These are phyloP conservation scores for Sporothrix inflata DNA, from an alignment of 2,329 filamentous ascomycete species.

Conservation along the genomic window DNA sequence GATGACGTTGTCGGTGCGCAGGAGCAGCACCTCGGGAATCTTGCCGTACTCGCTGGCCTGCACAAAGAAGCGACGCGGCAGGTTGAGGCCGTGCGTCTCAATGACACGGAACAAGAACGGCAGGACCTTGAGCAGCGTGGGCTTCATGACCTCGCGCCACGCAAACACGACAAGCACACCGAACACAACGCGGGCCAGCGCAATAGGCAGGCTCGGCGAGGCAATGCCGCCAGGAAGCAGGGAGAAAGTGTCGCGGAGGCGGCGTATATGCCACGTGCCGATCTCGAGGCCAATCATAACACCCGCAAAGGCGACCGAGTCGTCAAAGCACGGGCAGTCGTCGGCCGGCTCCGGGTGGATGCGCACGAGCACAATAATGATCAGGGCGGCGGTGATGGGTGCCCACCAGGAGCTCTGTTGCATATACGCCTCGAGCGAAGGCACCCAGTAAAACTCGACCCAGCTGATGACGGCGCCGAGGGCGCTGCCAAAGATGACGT, in stretches of 20 bases:
- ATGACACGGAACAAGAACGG: constrained; percentile 87
- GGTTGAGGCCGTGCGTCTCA: constrained; percentile 74
- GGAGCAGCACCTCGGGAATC: constrained; percentile 71
- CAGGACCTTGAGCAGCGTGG: constrained; percentile 72
- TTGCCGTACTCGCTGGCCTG: constrained; percentile 87
- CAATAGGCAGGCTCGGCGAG: constrained; percentile 66
- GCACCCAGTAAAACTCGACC: constrained; percentile 63
- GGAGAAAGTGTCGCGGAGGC: constrained; percentile 51
- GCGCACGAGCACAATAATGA: constrained; percentile 76
- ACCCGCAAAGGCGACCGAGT: constrained; percentile 90
- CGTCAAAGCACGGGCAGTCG: constrained; percentile 95
- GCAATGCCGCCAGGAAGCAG: constrained; percentile 65
- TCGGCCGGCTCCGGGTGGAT: constrained; percentile 96
- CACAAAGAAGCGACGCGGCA: constrained; percentile 89
- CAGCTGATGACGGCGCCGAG: constrained; percentile 70
- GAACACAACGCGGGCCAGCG: constrained; percentile 69
- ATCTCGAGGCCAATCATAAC: constrained; percentile 84
- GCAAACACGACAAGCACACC: constrained; percentile 84
- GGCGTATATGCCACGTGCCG: constrained; percentile 80
- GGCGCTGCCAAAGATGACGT: constrained; percentile 79
- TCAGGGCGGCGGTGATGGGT: constrained; percentile 63
- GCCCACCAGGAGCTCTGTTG: constrained; percentile 66
- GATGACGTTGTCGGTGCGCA: constrained; percentile 80
- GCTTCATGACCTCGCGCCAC: constrained; percentile 91
- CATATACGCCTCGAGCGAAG: constrained; percentile 71